phyloP scores from a whole-genome alignment of 345 rosid genomes.

The Physaria fendleri region DNA sequence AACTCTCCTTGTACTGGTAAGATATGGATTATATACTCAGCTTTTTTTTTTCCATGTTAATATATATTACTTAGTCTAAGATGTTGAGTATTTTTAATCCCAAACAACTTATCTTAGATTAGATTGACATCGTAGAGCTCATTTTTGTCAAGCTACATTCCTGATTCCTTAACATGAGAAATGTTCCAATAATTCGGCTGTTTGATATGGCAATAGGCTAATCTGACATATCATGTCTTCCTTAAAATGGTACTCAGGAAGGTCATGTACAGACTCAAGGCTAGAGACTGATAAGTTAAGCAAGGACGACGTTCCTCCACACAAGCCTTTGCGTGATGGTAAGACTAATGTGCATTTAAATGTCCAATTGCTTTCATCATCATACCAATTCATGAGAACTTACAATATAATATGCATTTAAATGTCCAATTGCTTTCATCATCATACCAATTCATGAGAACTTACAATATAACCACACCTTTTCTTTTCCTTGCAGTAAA shows the following conservation, averaged over 20 bases:
- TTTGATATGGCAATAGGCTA: not conserved
- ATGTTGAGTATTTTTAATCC: not conserved
- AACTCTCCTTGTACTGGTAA: slow-evolving; percentile 21
- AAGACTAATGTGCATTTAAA: no score
- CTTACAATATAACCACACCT: not conserved
- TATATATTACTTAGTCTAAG: no score
- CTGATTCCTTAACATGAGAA: not conserved
- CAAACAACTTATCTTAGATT: not conserved
- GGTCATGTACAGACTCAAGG: slow-evolving; percentile 18
- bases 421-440: no score
- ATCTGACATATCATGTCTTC: not conserved
- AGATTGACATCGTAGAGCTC: not conserved
- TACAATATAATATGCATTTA: no score
- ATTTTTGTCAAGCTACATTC: not conserved
- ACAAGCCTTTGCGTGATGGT: slow-evolving; percentile 58
- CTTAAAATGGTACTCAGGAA: slow-evolving; percentile 26
- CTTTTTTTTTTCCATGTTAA: no score
- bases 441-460: slow-evolving; percentile 4
- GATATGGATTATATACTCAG: no score
- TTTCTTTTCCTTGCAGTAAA: slow-evolving; percentile 37
- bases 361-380: no score
- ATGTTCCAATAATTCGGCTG: not conserved
- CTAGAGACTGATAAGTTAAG: slow-evolving; percentile 23
- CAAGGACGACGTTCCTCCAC: slow-evolving; percentile 20
- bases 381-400: slow-evolving; percentile 9